Conservation (phyloP, 352 stramenopile species). For the Saprolegnia parasitica region DNA sequence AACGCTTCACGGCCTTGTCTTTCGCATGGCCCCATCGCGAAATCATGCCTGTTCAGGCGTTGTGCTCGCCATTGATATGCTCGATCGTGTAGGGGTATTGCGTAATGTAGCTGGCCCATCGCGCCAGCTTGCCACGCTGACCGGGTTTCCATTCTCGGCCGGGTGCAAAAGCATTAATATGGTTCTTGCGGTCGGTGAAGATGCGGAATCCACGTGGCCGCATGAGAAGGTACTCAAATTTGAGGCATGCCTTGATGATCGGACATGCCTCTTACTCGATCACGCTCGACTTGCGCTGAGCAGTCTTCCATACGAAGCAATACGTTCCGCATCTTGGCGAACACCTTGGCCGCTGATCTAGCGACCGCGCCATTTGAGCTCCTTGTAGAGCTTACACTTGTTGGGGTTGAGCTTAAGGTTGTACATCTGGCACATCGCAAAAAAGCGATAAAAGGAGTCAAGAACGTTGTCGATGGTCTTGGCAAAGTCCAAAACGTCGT, state of each 20-base stretch:
- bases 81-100: slow-evolving; percentile 30
- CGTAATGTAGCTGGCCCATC: slow-evolving; percentile 27
- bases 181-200: slow-evolving; percentile 33
- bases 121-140: slow-evolving; percentile 28
- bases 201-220: slow-evolving; percentile 18
- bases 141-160: slow-evolving; percentile 26
- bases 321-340: not conserved
- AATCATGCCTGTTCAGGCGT: slow-evolving; percentile 5
- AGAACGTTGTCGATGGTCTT: not conserved
- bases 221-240: slow-evolving; percentile 5
- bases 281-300: slow-evolving; percentile 23
- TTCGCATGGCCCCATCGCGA: slow-evolving; percentile 2
- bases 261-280: slow-evolving; percentile 6
- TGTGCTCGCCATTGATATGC: slow-evolving; percentile 23
- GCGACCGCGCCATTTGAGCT: not conserved
- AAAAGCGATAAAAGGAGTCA: not conserved
- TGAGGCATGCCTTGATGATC: no score
- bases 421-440: not conserved
- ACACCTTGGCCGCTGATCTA: not conserved
- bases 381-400: not conserved
- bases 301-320: slow-evolving; percentile 2
- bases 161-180: slow-evolving; percentile 32
- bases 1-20: not conserved
- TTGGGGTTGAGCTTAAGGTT: not conserved
- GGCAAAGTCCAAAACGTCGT: not conserved